Percentiles rank a stretch among this genome's conserved stretches.
These are phyloP conservation scores for Saccharomyces hybrid DNA, from an alignment of 1,139 yeast genomes.

Conservation along the genomic window DNA sequence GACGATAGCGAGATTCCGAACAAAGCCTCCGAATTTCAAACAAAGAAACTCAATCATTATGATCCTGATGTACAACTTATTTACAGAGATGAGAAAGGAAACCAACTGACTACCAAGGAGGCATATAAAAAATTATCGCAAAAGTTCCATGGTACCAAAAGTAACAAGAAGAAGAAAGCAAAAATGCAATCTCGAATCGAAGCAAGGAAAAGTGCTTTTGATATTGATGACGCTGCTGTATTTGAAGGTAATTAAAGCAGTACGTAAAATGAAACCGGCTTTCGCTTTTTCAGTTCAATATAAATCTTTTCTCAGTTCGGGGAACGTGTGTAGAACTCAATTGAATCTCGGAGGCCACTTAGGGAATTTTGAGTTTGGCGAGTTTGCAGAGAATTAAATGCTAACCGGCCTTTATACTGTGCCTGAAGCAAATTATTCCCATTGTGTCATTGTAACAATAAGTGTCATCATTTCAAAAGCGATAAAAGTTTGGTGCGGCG, in stretches of 20 bases:
- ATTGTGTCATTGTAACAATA: background rate
- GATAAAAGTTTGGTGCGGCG: background rate
- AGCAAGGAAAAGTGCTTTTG: constrained; percentile 24
- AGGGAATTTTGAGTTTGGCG: background rate
- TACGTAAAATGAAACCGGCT: background rate
- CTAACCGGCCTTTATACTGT: background rate
- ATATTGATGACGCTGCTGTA: background rate
- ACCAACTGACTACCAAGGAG: constrained; percentile 55
- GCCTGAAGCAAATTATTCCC: background rate
- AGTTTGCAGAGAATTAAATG: background rate
- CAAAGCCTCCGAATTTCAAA: constrained; percentile 5
- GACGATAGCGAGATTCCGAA: too few relatives aligned
- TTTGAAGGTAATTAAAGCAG: constrained; percentile 14
- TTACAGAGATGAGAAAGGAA: constrained; percentile 69
- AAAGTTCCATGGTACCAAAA: constrained; percentile 69
- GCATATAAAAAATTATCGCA: constrained; percentile 84
- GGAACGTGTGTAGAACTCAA: background rate
- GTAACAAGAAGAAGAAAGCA: constrained; percentile 37
- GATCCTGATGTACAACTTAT: constrained; percentile 58
- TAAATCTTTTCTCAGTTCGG: background rate
- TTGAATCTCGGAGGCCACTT: background rate
- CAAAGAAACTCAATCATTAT: constrained; percentile 33
- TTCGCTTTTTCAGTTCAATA: background rate
- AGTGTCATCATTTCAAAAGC: background rate
- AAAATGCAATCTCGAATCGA: constrained; percentile 34